Evolutionary conservation across 2,329 filamentous ascomycete genomes (phyloP), one percentile per base, ranked within the genome.

Genomic region (Aureobasidium sp.): DNA sequence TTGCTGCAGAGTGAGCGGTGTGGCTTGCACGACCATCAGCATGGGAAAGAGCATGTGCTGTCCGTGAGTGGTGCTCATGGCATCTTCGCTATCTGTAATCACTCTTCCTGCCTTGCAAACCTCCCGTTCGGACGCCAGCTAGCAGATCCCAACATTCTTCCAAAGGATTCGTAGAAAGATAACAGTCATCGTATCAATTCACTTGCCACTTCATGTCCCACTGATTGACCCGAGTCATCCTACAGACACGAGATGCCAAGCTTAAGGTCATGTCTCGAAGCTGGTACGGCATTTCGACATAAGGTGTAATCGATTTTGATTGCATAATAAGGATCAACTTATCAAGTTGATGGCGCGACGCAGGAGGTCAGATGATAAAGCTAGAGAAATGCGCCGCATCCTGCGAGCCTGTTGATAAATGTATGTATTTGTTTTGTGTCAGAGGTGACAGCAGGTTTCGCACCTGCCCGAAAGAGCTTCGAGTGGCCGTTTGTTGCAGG

Each of bases 391-490:
- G 11, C n/a, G 24, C 3, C 12, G 24, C 17, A 39, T 29, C 24
- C 32, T 49, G 1, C 44, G 17, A 14, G 8, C 30, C 25, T 6
- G 16, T 24, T 12, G 16, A 37, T 39, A 21, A 39, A 27, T 3
- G n/a, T 8, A 30, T 37, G 44, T 48, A n/a, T 27, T 48, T 48
- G 3, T 12, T 25, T 48, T 19, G 11, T 48, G 44, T 48, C 44
- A 48, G 19, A 25, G 3, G 12, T 45, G 41, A 45, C 41, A 45
- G 41, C 41, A 48, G 34, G 8, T 21, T 22, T 19, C 47, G 47
- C 35, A 50, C 47, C 35, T 50, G 47, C 47, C 47, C 47, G 47
- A 50, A 32, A 4, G 19, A 40, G 24, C 22, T 12, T 29, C 8
- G 19, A 39, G 14, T 22, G 35, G 17, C 32, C 19, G 16, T 48